Evolutionary conservation across 306 rosid species (phyloP).

Genomic region (Glycine tomentella): DNA sequence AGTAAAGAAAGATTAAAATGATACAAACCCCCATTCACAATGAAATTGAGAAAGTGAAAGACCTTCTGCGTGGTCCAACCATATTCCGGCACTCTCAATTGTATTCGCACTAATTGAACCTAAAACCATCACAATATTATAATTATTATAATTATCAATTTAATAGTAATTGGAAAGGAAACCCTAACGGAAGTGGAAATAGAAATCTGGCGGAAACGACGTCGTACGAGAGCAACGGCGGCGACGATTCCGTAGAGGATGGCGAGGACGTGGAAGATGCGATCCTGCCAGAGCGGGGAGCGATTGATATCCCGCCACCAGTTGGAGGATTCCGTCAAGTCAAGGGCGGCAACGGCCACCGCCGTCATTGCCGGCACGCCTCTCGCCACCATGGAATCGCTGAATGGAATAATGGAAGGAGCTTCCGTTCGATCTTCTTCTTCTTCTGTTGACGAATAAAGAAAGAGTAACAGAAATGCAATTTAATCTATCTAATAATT

Average conservation of each 20-base stretch:
- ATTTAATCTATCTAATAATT: constrained; percentile 1
- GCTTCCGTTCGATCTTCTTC: constrained; percentile 26
- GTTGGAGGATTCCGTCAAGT: constrained; percentile 60
- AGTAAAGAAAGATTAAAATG: constrained; percentile 19
- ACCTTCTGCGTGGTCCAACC: constrained; percentile 99
- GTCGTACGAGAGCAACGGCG: constrained; percentile 72
- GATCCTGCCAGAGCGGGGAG: constrained; percentile 86
- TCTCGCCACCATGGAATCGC: constrained; percentile 61
- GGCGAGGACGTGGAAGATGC: constrained; percentile 77
- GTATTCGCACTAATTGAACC: constrained; percentile 96
- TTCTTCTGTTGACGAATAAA: background rate
- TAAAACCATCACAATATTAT: constrained; percentile 28
- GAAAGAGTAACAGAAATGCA: constrained; percentile 1
- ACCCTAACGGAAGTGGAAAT: constrained; percentile 38
- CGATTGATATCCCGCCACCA: constrained; percentile 89
- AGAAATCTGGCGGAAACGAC: background rate
- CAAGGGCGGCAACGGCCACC: constrained; percentile 59
- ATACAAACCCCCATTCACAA: constrained; percentile 96
- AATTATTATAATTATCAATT: background rate
- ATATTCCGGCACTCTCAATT: constrained; percentile 97
- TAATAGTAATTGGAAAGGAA: background rate
- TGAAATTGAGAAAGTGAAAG: constrained; percentile 95
- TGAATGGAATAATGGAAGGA: background rate
- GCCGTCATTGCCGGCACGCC: constrained; percentile 51
- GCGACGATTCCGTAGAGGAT: constrained; percentile 81